These are phyloP conservation scores for Naegleria gruberi DNA, from an alignment of 208 protist species.

Conservation along the genomic window DNA sequence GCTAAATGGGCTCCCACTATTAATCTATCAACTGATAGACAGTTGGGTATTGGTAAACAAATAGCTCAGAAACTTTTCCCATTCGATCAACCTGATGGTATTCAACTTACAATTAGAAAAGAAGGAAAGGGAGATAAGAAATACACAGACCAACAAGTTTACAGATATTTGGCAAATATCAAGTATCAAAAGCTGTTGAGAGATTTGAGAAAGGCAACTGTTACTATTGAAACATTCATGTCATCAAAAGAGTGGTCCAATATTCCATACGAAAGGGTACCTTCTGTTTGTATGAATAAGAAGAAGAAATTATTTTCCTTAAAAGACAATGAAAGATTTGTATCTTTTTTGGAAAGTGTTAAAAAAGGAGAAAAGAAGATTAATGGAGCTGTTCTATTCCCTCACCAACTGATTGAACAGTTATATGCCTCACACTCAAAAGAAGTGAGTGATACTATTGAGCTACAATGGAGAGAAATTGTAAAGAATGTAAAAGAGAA, in stretches of 20 bases:
- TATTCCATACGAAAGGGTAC: conserved; percentile 28
- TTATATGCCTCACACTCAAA: background rate
- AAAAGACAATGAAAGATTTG: conserved; percentile 14
- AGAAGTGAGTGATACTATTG: background rate
- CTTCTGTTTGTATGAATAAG: conserved; percentile 31
- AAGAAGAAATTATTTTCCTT: conserved; percentile 29
- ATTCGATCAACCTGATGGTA: background rate
- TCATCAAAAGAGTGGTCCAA: conserved; percentile 16
- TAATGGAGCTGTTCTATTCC: conserved; percentile 25
- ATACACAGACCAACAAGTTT: background rate
- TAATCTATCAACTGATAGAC: background rate
- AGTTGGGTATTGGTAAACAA: background rate
- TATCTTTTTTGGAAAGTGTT: background rate
- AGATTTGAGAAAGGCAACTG: conserved; percentile 25
- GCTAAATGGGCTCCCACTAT: conserved; percentile 35
- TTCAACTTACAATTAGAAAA: background rate
- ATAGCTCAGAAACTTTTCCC: background rate
- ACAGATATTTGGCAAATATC: background rate
- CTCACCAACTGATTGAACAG: conserved; percentile 32
- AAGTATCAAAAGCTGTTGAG: conserved; percentile 25
- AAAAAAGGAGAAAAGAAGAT: conserved; percentile 30
- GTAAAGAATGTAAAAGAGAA: background rate
- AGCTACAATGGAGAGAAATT: conserved; percentile 36
- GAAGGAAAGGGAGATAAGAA: background rate
- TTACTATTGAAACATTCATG: conserved; percentile 31